Conservation (phyloP, 192 early-diverging fungal species). For the Jimgerdemannia flammicorona region DNA sequence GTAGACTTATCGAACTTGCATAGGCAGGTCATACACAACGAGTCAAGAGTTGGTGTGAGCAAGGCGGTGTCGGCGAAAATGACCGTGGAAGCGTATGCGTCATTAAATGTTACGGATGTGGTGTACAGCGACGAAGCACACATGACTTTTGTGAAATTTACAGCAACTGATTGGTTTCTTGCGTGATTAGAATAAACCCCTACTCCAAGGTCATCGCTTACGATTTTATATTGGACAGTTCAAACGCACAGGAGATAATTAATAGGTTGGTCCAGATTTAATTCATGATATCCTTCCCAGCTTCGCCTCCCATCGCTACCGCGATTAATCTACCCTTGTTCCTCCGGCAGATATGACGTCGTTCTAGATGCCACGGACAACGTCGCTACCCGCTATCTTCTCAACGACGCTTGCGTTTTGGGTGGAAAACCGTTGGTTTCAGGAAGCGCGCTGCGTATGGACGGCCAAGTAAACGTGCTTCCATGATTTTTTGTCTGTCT, state of each 20-base stretch:
- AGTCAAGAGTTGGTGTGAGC: constrained; percentile 55
- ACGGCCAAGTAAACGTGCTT: constrained; percentile 64
- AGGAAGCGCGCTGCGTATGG: constrained; percentile 84
- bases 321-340: background rate
- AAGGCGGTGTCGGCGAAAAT: constrained; percentile 79
- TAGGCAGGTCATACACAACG: constrained; percentile 90
- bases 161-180: background rate
- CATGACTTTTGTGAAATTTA: background rate
- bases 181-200: constrained; percentile 57
- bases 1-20: constrained; percentile 93
- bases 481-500: background rate
- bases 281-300: no score
- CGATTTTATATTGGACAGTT: constrained; percentile 70
- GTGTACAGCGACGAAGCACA: background rate
- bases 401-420: constrained; percentile 93
- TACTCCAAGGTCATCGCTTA: constrained; percentile 59
- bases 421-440: constrained; percentile 79
- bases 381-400: constrained; percentile 89
- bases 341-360: constrained; percentile 64
- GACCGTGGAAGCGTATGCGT: constrained; percentile 43
- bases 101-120: background rate
- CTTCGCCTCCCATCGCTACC: no score
- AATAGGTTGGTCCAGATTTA: constrained; percentile 31
- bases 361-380: constrained; percentile 94
- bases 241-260: constrained; percentile 77